Conservation (phyloP, 352 stramenopile species). For the Phytophthora ohioensis region DNA sequence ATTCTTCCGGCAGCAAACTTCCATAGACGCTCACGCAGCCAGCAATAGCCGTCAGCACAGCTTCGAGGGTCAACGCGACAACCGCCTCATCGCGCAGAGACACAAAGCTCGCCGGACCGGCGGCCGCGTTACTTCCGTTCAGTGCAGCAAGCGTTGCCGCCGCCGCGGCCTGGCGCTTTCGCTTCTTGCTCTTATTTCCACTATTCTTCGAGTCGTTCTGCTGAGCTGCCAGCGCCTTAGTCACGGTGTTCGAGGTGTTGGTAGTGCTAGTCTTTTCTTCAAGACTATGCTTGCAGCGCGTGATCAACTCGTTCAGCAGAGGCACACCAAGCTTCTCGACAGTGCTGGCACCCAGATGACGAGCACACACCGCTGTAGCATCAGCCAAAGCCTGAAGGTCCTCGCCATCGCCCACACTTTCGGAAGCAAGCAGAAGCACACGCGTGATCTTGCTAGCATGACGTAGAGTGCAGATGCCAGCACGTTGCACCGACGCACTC, state of each 20-base stretch:
- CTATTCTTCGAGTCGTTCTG: slow-evolving; percentile 33
- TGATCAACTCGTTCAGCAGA: slow-evolving; percentile 68
- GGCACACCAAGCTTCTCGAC: slow-evolving; percentile 78
- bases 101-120: slow-evolving; percentile 50
- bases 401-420: slow-evolving; percentile 47
- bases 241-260: slow-evolving; percentile 17
- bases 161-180: slow-evolving; percentile 75
- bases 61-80: slow-evolving; percentile 54
- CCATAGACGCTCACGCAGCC: slow-evolving; percentile 70
- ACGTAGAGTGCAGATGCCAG: slow-evolving; percentile 70
- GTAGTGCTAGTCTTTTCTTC: slow-evolving; percentile 33
- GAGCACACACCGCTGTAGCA: slow-evolving; percentile 59
- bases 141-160: slow-evolving; percentile 53
- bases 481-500: slow-evolving; percentile 49
- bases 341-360: slow-evolving; percentile 67
- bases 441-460: slow-evolving; percentile 73
- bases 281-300: slow-evolving; percentile 62
- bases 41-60: slow-evolving; percentile 61
- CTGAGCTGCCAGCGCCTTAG: slow-evolving; percentile 24
- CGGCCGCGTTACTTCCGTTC: slow-evolving; percentile 28
- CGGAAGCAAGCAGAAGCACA: slow-evolving; percentile 65
- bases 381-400: slow-evolving; percentile 59
- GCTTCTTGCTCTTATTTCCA: slow-evolving; percentile 82
- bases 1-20: slow-evolving; percentile 55
- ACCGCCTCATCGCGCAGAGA: slow-evolving; percentile 61